These are phyloP conservation scores for Circinella minor DNA, from an alignment of 371 early-diverging fungal species.

Conservation along the genomic window DNA sequence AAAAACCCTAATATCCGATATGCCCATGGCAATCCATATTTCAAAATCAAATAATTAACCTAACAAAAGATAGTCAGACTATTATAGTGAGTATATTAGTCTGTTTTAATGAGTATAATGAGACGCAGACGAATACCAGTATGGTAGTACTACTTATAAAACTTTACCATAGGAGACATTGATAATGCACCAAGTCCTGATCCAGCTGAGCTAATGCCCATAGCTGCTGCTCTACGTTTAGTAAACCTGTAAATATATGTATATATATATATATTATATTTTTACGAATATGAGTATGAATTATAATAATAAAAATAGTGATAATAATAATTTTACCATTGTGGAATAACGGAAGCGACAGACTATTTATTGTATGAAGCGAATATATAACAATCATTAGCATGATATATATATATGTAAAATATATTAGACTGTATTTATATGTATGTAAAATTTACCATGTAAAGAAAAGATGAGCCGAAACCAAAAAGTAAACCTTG, in stretches of 20 bases:
- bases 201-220: not conserved
- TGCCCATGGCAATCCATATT: constrained; percentile 18
- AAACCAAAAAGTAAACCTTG: constrained; percentile 58
- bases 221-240: not conserved
- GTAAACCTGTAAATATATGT: not conserved
- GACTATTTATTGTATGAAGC: not conserved
- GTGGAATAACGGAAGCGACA: not conserved
- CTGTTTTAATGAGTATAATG: no score
- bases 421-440: not conserved
- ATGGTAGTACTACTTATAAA: no score
- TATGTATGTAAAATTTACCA: constrained; percentile 18
- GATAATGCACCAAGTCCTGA: not conserved
- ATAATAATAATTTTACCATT: not conserved
- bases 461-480: constrained; percentile 45
- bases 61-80: constrained; percentile 3
- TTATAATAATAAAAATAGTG: no score
- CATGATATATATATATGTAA: no score
- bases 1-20: constrained; percentile 44
- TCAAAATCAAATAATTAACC: not conserved
- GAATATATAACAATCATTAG: no score
- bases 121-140: no score
- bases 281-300: no score
- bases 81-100: not conserved
- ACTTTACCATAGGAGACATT: no score
- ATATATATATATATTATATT: no score